Conservation (phyloP, 257 asterid species). For the Oldenlandia corymbosa region DNA sequence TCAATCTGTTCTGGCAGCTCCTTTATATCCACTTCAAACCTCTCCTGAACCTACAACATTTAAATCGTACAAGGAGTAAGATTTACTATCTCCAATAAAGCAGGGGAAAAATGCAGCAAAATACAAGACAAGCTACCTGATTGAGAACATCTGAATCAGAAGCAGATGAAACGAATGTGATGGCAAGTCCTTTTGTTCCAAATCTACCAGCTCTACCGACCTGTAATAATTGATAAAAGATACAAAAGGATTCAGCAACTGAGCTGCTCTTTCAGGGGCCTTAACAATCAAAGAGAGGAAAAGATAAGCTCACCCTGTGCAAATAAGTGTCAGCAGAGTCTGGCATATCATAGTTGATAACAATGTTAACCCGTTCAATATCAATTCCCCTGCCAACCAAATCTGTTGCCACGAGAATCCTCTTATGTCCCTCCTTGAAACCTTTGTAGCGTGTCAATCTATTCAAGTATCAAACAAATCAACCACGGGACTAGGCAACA, state of each 20-base stretch:
- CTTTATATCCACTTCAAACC: conserved; percentile 78
- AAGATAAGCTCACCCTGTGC: conserved; percentile 57
- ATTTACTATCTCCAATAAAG: neutral
- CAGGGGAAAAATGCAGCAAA: neutral
- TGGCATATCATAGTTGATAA: conserved; percentile 92
- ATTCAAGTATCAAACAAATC: neutral
- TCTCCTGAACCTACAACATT: conserved; percentile 66
- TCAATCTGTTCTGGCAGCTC: conserved; percentile 86
- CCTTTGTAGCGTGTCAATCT: conserved; percentile 85
- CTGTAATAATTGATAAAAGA: conserved; percentile 18
- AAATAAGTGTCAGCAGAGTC: conserved; percentile 90
- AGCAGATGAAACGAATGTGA: conserved; percentile 85
- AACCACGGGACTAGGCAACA: neutral
- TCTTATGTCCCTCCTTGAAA: conserved; percentile 90
- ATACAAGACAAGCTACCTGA: conserved; percentile 36
- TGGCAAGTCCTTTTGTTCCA: conserved; percentile 94
- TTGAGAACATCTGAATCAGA: conserved; percentile 92
- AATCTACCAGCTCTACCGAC: conserved; percentile 97
- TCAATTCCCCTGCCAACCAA: conserved; percentile 94
- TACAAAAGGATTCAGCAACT: neutral
- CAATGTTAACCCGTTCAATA: conserved; percentile 89
- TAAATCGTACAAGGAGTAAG: conserved; percentile 2
- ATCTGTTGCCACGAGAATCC: conserved; percentile 91
- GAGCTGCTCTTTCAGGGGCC: neutral
- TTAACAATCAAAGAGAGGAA: neutral